Evolutionary conservation across 2,329 filamentous ascomycete species (phyloP).

Genomic region (Exophiala sp.): DNA sequence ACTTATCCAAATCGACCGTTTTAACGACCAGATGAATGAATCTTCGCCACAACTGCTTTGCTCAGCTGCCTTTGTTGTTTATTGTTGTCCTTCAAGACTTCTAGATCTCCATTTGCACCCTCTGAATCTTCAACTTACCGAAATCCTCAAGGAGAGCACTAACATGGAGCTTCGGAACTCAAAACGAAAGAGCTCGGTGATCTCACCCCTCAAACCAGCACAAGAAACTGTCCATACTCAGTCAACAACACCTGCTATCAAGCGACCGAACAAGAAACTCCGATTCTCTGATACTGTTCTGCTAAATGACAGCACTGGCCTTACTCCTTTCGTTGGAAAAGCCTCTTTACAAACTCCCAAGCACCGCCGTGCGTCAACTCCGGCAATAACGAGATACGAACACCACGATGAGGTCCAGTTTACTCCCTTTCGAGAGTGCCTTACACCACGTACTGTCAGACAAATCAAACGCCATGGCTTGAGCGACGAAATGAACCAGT

Average conservation of each 20-base stretch:
- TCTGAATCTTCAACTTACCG: constrained; percentile 2
- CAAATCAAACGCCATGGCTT: constrained; percentile 44
- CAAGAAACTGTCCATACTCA: background rate
- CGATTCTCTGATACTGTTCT: constrained; percentile 46
- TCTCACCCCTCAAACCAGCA: constrained; percentile 24
- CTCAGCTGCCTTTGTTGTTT: background rate
- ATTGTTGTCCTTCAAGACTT: background rate
- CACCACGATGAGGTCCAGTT: constrained; percentile 40
- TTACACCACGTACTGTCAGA: constrained; percentile 42
- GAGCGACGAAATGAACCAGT: constrained; percentile 46
- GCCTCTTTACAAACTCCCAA: constrained; percentile 35
- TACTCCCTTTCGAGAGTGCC: constrained; percentile 41
- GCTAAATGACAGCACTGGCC: constrained; percentile 34
- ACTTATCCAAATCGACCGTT: too few species aligned
- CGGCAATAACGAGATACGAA: constrained; percentile 31
- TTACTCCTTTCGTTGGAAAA: constrained; percentile 43
- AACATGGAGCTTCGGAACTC: constrained; percentile 16
- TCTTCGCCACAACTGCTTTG: background rate
- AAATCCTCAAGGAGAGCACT: background rate
- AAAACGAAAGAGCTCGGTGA: constrained; percentile 23
- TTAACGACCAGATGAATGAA: too few species aligned
- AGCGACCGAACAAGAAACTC: constrained; percentile 38
- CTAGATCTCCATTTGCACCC: background rate
- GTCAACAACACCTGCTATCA: constrained; percentile 23
- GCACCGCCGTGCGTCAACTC: constrained; percentile 22